Conservation (phyloP, 2,329 filamentous ascomycete genomes). For the Pseudogymnoascus sp. region DNA sequence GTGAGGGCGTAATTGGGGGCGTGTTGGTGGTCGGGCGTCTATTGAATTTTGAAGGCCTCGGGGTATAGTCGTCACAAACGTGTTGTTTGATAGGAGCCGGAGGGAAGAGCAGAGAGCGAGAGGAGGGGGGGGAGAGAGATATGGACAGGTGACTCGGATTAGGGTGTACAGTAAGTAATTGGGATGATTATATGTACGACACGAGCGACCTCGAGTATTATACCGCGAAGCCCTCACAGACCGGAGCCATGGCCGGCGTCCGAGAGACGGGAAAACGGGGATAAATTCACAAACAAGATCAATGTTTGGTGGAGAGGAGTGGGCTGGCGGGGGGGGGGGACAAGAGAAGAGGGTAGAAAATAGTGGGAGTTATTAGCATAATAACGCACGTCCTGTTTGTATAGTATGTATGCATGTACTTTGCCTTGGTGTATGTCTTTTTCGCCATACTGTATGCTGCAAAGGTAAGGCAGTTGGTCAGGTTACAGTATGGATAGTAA, state of each 20-base stretch:
- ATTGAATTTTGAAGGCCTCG: background rate
- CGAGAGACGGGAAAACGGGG: background rate
- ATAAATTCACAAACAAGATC: background rate
- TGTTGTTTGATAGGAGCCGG: background rate
- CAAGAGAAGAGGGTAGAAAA: background rate
- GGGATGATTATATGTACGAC: background rate
- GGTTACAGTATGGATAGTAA: background rate
- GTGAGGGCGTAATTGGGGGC: background rate
- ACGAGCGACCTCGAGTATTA: background rate
- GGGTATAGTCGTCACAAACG: background rate
- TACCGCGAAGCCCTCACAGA: background rate
- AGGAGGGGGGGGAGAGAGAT: background rate
- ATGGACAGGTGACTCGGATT: background rate
- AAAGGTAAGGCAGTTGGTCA: background rate
- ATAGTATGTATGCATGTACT: background rate
- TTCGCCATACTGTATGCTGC: background rate
- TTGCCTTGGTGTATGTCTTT: background rate
- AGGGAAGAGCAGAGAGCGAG: background rate
- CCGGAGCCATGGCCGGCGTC: background rate
- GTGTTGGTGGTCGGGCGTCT: background rate
- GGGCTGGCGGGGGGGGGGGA: background rate
- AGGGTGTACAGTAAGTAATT: background rate
- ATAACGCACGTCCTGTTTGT: background rate
- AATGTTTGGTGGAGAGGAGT: conserved; percentile 5
- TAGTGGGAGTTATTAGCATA: background rate